Evolutionary conservation across 164 flowering plant species (phyloP).

Genomic region (Saururus chinensis): DNA sequence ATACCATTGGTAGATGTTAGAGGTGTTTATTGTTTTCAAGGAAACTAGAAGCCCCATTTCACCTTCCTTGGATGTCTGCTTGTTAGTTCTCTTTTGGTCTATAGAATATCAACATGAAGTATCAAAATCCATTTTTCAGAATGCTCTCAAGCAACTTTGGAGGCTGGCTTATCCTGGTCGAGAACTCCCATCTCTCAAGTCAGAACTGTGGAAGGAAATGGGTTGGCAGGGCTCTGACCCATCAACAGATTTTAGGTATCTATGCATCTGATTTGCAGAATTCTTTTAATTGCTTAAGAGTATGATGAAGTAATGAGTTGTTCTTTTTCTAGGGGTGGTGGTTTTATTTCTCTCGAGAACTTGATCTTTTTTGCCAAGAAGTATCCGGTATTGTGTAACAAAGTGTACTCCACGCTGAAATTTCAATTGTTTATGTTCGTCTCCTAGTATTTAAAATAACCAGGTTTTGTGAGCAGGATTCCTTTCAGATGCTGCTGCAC

Average conservation of each 20-base stretch:
- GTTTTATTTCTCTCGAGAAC: slow-evolving; percentile 84
- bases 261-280: neutral
- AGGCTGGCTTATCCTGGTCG: slow-evolving; percentile 71
- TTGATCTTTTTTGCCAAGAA: slow-evolving; percentile 71
- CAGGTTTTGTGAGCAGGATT: neutral
- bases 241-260: slow-evolving; percentile 90
- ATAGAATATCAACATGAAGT: neutral
- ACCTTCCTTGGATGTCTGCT: neutral
- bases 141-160: slow-evolving; percentile 86
- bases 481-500: neutral
- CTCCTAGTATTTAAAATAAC: neutral
- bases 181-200: slow-evolving; percentile 68
- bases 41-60: neutral
- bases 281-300: neutral
- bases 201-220: slow-evolving; percentile 97
- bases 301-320: neutral
- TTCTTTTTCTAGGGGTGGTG: slow-evolving; percentile 69
- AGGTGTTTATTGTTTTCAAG: neutral
- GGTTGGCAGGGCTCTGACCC: slow-evolving; percentile 99
- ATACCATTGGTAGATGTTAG: too few species aligned
- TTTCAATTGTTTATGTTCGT: neutral
- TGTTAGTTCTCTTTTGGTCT: neutral
- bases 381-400: slow-evolving; percentile 44
- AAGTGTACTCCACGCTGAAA: neutral
- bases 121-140: slow-evolving; percentile 30